Conservation (phyloP, 495 filamentous ascomycete species). For the Tuber melanosporum region DNA sequence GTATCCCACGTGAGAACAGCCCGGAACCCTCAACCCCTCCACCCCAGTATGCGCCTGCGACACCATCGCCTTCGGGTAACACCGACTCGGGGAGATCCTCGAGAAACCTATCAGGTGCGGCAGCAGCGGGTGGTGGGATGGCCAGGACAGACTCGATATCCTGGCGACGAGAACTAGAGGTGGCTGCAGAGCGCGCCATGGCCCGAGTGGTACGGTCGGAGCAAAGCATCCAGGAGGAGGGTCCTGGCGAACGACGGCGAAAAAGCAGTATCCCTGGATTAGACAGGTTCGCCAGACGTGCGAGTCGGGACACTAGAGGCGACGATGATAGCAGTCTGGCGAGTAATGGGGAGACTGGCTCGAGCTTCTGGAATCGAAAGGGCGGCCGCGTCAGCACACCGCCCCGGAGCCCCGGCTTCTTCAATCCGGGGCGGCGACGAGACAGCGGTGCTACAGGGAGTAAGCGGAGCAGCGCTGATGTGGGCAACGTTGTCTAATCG, state of each 20-base stretch:
- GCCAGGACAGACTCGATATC: constrained; percentile 31
- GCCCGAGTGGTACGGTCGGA: constrained; percentile 27
- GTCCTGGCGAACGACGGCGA: constrained; percentile 25
- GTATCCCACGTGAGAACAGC: not conserved
- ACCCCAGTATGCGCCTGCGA: constrained; percentile 20
- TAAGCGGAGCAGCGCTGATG: not conserved
- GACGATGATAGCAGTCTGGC: constrained; percentile 25
- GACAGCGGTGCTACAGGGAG: not conserved
- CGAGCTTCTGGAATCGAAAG: constrained; percentile 25
- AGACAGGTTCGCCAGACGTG: constrained; percentile 29
- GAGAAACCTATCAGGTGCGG: constrained; percentile 14
- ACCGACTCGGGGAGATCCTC: constrained; percentile 17
- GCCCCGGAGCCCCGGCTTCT: constrained; percentile 13
- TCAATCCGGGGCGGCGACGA: constrained; percentile 3
- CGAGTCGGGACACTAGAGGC: constrained; percentile 28
- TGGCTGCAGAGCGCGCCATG: constrained; percentile 28
- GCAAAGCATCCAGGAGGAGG: constrained; percentile 33
- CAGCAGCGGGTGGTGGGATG: constrained; percentile 15
- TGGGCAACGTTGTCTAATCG: not conserved
- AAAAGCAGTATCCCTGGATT: constrained; percentile 33
- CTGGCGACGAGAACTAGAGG: constrained; percentile 30
- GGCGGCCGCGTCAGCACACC: constrained; percentile 20
- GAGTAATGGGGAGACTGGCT: constrained; percentile 18
- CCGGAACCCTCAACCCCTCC: constrained; percentile 20
- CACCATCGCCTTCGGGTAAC: constrained; percentile 13